Evolutionary conservation across 176 grass and related monocot species (phyloP).

Genomic region (Poa annua): DNA sequence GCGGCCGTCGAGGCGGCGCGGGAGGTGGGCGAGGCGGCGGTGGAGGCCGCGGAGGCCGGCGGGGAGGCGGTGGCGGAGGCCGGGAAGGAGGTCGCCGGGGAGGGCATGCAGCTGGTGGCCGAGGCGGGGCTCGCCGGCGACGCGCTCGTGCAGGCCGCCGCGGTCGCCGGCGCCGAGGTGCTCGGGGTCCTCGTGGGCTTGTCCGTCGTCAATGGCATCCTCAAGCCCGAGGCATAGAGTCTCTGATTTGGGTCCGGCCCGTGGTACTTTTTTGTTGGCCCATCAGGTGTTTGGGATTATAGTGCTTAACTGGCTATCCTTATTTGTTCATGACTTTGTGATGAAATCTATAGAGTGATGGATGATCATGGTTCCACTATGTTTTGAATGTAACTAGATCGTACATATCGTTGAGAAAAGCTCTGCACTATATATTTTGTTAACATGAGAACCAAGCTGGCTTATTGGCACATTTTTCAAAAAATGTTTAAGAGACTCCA

Average conservation of each 20-base stretch:
- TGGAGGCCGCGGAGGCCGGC: conserved; percentile 56
- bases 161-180: conserved; percentile 74
- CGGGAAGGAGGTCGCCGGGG: conserved; percentile 45
- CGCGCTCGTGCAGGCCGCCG: conserved; percentile 76
- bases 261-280: background rate
- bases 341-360: conserved; percentile 5
- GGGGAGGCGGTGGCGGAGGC: conserved; percentile 50
- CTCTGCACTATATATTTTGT: too few relatives aligned
- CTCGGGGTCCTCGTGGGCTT: conserved; percentile 70
- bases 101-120: conserved; percentile 43
- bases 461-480: too few relatives aligned
- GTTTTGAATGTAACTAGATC: background rate
- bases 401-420: background rate
- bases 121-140: conserved; percentile 62
- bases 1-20: conserved; percentile 48
- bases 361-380: background rate
- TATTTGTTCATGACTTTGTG: conserved; percentile 8
- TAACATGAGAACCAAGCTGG: too few relatives aligned
- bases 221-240: conserved; percentile 63
- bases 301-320: background rate
- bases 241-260: background rate
- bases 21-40: conserved; percentile 62
- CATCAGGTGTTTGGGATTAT: background rate
- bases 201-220: conserved; percentile 86
- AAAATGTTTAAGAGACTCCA: too few relatives aligned